phyloP scores from a whole-genome alignment of 768 basidiomycete genomes.

The Myochromella boudieri region DNA sequence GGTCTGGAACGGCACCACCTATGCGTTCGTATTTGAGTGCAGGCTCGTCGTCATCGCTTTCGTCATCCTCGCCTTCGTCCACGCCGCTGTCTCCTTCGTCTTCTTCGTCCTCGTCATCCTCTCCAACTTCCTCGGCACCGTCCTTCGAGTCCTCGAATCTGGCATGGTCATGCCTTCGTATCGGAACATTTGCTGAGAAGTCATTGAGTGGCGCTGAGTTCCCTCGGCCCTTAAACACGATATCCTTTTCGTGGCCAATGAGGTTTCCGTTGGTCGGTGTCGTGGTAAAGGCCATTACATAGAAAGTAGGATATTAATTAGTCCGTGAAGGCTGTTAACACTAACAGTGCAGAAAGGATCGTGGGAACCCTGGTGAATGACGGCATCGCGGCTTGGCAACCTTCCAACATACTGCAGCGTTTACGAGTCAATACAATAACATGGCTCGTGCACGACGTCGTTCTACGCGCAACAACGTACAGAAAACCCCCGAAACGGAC shows the following conservation, averaged over 20 bases:
- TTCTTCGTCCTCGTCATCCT: constrained; percentile 23
- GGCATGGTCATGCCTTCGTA: not conserved
- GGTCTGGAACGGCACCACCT: constrained; percentile 65
- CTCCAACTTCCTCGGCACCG: constrained; percentile 25
- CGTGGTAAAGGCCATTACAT: constrained; percentile 16
- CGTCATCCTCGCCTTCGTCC: constrained; percentile 55
- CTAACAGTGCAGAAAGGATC: not conserved
- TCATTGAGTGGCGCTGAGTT: not conserved
- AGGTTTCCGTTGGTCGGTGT: constrained; percentile 1
- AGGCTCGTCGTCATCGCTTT: constrained; percentile 88
- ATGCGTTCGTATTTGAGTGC: constrained; percentile 89
- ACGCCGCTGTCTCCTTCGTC: constrained; percentile 47
- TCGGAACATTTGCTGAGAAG: not conserved
- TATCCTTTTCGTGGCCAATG: constrained; percentile 7
- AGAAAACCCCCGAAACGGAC: constrained; percentile 33
- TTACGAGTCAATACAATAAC: no score
- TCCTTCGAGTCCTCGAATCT: constrained; percentile 18
- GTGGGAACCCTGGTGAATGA: not conserved
- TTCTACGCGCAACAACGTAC: constrained; percentile 34
- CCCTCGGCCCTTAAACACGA: not conserved
- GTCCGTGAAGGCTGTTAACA: not conserved
- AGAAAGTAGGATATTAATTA: not conserved
- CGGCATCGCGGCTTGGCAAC: no score
- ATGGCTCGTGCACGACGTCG: constrained; percentile 50
- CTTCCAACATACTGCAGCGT: no score